Evolutionary conservation across 2,329 filamentous ascomycete genomes (phyloP), one percentile per base, ranked within the genome.

Genomic region (Exophiala xenobiotica): DNA sequence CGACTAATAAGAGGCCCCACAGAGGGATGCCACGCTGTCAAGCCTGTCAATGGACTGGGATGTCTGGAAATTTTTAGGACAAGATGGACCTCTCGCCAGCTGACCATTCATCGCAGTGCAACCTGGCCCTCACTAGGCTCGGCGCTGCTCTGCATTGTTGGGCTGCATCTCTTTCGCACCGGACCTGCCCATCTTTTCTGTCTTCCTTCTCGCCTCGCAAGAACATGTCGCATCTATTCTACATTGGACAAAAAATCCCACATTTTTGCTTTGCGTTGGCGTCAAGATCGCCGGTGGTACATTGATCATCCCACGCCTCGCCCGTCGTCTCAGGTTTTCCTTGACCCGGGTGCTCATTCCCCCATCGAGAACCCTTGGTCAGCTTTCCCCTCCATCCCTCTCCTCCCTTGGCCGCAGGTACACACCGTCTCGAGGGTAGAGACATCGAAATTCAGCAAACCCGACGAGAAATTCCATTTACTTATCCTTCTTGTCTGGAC

Each of bases 231-330:
- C 20, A 22, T 29, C 22, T 14, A 22, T 47, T 16, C 8, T 4
- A 19, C 24, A 39, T 38, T 27, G 18, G 23, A 20, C 33, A 16
- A 20, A 47, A 19, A 7, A 40, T 40, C 45, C 33, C 22, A 9
- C 22, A 20, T 26, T 47, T 18, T 23, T n/a, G 31, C 31, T 16
- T 35, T 35, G 31, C 31, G 18, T 20, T 33, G 42, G 26, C 27
- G 16, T 18, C 33, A 24, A 12, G 45, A 47, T 47, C 45, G 45
- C 19, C 45, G 19, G 45, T 35, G 18, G 18, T 47, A 39, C 45
- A 39, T 23, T 20, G 23, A 39, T 47, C 45, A 47, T 47, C 45
- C 45, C 35, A 40, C 45, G 12, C 35, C 22, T 39, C 23, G 33
- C 11, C 40, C 40, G 37, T 23, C 20, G 37, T 23, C 37, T 27